These are phyloP conservation scores for Teunomyces panamensis DNA, from an alignment of 805 yeast genomes.

Conservation along the genomic window DNA sequence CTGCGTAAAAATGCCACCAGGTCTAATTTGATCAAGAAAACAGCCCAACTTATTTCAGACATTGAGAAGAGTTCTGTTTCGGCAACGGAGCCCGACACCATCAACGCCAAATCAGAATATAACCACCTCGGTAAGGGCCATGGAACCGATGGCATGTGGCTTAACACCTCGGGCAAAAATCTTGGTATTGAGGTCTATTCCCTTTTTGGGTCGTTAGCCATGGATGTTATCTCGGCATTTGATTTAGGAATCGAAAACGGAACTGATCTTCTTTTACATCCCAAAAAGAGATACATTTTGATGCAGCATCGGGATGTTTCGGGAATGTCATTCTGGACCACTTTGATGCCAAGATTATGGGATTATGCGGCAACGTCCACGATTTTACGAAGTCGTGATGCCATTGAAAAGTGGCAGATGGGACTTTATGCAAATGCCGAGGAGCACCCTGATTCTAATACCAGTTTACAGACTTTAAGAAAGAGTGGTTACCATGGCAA, in stretches of 20 bases:
- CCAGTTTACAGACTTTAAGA: conserved; percentile 35
- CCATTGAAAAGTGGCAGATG: conserved; percentile 48
- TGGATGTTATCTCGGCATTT: conserved; percentile 65
- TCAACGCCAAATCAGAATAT: conserved; percentile 28
- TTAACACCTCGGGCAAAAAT: conserved; percentile 21
- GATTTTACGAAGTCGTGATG: conserved; percentile 35
- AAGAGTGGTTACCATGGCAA: conserved; percentile 29
- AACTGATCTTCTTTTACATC: conserved; percentile 41
- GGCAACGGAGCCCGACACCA: conserved; percentile 30
- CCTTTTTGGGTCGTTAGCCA: conserved; percentile 67
- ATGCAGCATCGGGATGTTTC: conserved; percentile 49
- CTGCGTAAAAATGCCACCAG: conserved; percentile 28
- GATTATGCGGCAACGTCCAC: conserved; percentile 42
- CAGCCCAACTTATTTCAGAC: conserved; percentile 23
- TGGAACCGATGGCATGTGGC: conserved; percentile 27
- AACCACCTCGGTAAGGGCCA: conserved; percentile 38
- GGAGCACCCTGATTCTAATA: conserved; percentile 22
- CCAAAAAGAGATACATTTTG: conserved; percentile 35
- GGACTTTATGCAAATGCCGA: conserved; percentile 34
- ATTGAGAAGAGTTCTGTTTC: conserved; percentile 27
- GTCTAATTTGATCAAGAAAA: conserved; percentile 23
- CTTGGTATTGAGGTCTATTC: conserved; percentile 54
- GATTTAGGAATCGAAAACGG: conserved; percentile 53
- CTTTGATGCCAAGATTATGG: conserved; percentile 56
- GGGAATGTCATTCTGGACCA: conserved; percentile 64